Base-by-base conservation (phyloP, 2,329 filamentous ascomycete species). In the Colletotrichum nymphaeae region DNA sequence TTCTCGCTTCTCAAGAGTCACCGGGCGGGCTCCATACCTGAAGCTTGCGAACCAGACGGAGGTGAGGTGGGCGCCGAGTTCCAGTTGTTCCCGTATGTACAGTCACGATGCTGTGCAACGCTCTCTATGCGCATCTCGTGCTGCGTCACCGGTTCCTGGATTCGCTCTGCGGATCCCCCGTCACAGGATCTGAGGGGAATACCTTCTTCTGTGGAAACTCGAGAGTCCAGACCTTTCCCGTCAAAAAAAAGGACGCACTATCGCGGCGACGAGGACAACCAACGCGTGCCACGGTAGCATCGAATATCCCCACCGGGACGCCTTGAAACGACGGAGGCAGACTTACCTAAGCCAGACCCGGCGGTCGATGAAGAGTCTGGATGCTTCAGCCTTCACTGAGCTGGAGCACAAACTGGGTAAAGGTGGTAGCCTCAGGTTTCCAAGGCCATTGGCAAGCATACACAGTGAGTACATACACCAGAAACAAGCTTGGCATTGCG, bases 351-450 rank as follows among this genome's bases (percentile, higher is more conserved):
- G 42, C 60, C 32, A 26, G 26, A 5, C 35, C n/a, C 30, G 35
- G 37, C 24, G 63, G 69, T 68, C 69, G 57, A 72, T 53, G 35
- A 69, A 56, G 60, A 65, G 66, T 73, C 70, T 65, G 64, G 66
- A 73, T 70, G 70, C 70, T 73, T 32, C 30, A 32, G 30, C 30
- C 30, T 32, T 73, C 70, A 73, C 66, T 64, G 66, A 53, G 60
- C 70, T 69, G 66, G 70, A 63, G 53, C 62, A 32, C 16, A 37
- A 53, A 53, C 46, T 55, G 62, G 62, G 62, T 46, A 55, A 35
- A 42, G 37, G 14, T 30, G 11, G 42, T 3, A 32, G 16, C 57
- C 57, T 26, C 16, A 49, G 42, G 42, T 37, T 24, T 42, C 22
- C 22, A 22, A 26, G 16, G 5, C 42, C 46, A 52, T 55, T 26